Percentiles rank a stretch among this genome's conserved stretches.
Evolutionary conservation across 192 early-diverging fungal genomes (phyloP).

Genomic region (Lobosporangium transversale): DNA sequence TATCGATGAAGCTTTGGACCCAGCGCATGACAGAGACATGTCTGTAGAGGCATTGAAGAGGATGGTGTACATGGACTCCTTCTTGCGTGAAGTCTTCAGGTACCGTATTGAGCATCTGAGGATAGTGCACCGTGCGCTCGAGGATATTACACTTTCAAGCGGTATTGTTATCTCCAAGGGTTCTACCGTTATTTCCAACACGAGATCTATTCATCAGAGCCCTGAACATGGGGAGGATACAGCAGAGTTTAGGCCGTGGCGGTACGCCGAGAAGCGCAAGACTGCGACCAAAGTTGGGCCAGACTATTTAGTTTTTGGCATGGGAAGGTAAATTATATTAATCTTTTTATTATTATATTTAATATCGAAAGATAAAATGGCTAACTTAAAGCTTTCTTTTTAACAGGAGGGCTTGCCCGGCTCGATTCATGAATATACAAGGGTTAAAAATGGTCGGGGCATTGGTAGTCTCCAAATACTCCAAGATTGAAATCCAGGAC

Average conservation of each 20-base stretch:
- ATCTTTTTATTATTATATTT: background rate
- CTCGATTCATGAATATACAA: slow-evolving; percentile 43
- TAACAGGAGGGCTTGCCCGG: slow-evolving; percentile 50
- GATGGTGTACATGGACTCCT: slow-evolving; percentile 55
- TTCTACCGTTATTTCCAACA: slow-evolving; percentile 35
- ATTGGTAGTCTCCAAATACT: slow-evolving; percentile 25
- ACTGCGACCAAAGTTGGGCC: slow-evolving; percentile 35
- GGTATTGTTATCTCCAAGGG: slow-evolving; percentile 43
- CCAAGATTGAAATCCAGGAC: slow-evolving; percentile 38
- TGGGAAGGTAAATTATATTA: slow-evolving; percentile 59
- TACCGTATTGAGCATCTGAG: slow-evolving; percentile 17
- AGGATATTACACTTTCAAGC: slow-evolving; percentile 35
- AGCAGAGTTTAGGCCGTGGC: slow-evolving; percentile 50
- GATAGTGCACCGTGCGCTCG: slow-evolving; percentile 26
- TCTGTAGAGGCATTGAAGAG: slow-evolving; percentile 38
- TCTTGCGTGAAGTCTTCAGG: slow-evolving; percentile 51
- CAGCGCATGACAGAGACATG: slow-evolving; percentile 17
- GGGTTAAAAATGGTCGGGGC: slow-evolving; percentile 27
- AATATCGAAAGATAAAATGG: too few relatives aligned
- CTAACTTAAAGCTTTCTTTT: too few relatives aligned
- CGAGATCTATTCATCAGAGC: slow-evolving; percentile 18
- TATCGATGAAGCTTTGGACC: slow-evolving; percentile 22
- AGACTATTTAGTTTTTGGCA: slow-evolving; percentile 52
- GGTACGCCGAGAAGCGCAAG: slow-evolving; percentile 43
- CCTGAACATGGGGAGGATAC: slow-evolving; percentile 23